Base-by-base conservation (phyloP, 1,284 basidiomycete species). In the Neolentinus lepideus region DNA sequence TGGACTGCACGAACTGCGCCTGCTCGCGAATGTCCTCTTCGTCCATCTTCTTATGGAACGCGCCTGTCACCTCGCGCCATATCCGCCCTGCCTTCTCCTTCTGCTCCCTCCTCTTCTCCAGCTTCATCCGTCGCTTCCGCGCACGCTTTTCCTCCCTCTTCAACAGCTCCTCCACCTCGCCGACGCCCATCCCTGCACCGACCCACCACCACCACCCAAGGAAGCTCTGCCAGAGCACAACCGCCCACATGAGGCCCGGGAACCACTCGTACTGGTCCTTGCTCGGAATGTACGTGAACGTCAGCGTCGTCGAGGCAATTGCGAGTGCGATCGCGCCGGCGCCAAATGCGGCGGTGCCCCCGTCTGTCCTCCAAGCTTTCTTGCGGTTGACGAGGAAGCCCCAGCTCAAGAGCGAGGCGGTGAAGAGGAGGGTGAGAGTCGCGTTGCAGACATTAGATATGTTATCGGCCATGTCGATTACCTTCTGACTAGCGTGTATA, bases 121-220 rank as follows among this genome's bases (percentile, higher is more conserved):
- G 65, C 35, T 65, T 66, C 54, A 74, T 65, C 48, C 71, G 67
- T 24, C 79, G 75, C 58, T 79, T 77, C 35, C 69, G 67, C 53
- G 80, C 75, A 14, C 79, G 75, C 64, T 83, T 86, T 60, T 82
- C 83, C 63, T 85, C 78, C 51, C 78, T 74, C 38, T 69, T 61
- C 38, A 86, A 65, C 53, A 84, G 76, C 55, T 88, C 84, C 59
- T 84, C 81, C 11, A 82, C 75, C 61, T 84, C 82, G 16, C 77
- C 72, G 16, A 84, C 76, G 67, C 81, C 75, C 84, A 90, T 79
- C 57, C 93, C 93, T 1, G 91, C 87, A 16, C 94, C 94, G 21
- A 95, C 93, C 94, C 94, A 98, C 93, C 93, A 95, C 93, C 93
- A 95, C 90, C 92, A 96, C 0, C 91, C 92, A 26, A 92, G 69